Conservation (phyloP, 2,329 filamentous ascomycete species). For the Pseudodiploospora longispora region DNA sequence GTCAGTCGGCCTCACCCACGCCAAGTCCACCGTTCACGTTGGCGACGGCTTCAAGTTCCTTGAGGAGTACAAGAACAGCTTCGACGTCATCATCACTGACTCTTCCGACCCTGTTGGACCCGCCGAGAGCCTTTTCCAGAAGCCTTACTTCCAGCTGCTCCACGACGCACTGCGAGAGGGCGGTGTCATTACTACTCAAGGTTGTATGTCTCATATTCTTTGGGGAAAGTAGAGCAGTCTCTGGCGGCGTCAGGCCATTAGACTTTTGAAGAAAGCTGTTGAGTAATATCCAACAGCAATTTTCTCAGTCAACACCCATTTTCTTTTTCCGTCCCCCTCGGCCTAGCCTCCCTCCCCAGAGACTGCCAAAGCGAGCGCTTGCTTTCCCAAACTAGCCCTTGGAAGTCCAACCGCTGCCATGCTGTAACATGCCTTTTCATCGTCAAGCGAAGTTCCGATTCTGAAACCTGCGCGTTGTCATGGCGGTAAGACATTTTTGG, state of each 20-base stretch:
- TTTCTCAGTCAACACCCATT: background rate
- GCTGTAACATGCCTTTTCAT: conserved; percentile 4
- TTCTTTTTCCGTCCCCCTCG: conserved; percentile 13
- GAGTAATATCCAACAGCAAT: no score
- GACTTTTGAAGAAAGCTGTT: no score
- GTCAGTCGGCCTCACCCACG: conserved; percentile 87
- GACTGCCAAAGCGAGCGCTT: conserved; percentile 30
- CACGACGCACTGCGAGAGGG: conserved; percentile 83
- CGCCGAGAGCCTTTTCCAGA: conserved; percentile 94
- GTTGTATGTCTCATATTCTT: conserved; percentile 82
- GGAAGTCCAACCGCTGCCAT: conserved; percentile 23
- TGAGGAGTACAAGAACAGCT: conserved; percentile 89
- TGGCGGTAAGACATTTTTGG: conserved; percentile 1
- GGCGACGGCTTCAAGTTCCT: conserved; percentile 99
- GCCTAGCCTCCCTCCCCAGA: conserved; percentile 17
- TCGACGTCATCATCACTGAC: conserved; percentile 99
- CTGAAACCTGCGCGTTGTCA: no score
- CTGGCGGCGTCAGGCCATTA: conserved; percentile 18
- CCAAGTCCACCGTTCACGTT: conserved; percentile 85
- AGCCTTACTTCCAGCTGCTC: conserved; percentile 95
- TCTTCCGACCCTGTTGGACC: conserved; percentile 96
- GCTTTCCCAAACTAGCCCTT: conserved; percentile 25
- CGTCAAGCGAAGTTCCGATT: conserved; percentile 1
- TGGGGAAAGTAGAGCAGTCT: conserved; percentile 30
- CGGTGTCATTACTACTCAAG: conserved; percentile 99